A percentile compares a stretch with the other conserved stretches of the same genome.
These are phyloP conservation scores for Pyrenophora tritici-repentis DNA, from an alignment of 2,329 filamentous ascomycete species.

Conservation along the genomic window DNA sequence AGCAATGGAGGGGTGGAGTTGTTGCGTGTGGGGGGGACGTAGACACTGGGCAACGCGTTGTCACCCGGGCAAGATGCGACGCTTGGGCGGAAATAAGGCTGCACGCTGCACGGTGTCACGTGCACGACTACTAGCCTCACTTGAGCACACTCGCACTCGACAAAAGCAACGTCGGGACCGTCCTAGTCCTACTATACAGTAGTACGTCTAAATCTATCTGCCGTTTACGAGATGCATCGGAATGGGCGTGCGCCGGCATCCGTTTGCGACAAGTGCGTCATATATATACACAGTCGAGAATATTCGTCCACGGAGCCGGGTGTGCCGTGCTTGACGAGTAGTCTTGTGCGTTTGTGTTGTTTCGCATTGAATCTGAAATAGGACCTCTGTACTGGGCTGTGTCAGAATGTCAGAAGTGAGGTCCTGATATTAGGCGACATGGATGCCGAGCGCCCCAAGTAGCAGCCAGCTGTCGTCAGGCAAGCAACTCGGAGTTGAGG, in stretches of 20 bases:
- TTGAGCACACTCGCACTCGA: no score
- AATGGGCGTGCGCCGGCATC: conserved; percentile 24
- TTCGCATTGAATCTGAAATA: conserved; percentile 10
- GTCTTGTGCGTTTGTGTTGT: conserved; percentile 9
- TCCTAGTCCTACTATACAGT: no score
- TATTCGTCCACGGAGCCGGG: conserved; percentile 1
- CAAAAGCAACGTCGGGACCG: not conserved
- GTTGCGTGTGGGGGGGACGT: conserved; percentile 5
- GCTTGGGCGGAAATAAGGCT: not conserved
- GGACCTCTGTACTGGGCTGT: not conserved
- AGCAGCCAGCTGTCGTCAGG: conserved; percentile 1
- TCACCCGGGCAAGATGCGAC: conserved; percentile 3
- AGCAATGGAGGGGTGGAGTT: not conserved
- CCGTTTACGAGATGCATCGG: conserved; percentile 24
- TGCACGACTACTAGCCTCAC: conserved; percentile 3
- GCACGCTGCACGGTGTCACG: conserved; percentile 21
- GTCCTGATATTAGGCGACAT: conserved; percentile 9
- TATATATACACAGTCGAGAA: not conserved
- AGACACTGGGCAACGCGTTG: conserved; percentile 13
- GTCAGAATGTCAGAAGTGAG: conserved; percentile 1
- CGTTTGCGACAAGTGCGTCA: conserved; percentile 5
- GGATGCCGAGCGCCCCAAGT: conserved; percentile 1
- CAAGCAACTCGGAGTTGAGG: no score
- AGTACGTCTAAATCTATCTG: not conserved
- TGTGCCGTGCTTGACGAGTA: conserved; percentile 1